Evolutionary conservation across 108 stramenopile genomes (phyloP).

Genomic region (Fragilariopsis cylindrus): DNA sequence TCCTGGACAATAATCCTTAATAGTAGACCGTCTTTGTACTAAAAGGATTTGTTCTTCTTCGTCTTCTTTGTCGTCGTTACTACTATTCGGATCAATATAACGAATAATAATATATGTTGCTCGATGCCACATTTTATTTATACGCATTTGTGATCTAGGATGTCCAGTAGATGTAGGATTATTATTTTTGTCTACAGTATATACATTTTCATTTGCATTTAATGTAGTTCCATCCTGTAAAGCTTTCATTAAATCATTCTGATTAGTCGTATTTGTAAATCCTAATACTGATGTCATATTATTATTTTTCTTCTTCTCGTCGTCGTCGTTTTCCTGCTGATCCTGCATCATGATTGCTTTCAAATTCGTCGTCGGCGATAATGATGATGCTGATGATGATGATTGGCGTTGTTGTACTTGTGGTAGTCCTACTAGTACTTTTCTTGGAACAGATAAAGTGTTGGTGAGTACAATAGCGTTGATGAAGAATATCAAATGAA

Average conservation of each 20-base stretch:
- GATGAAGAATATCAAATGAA: no score
- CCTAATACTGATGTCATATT: background rate
- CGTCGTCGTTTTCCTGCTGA: no score
- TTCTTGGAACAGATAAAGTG: no score
- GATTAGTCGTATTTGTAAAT: constrained; percentile 5
- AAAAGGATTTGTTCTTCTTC: constrained; percentile 30
- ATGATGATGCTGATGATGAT: no score
- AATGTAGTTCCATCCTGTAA: constrained; percentile 36
- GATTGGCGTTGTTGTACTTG: no score
- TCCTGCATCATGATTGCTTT: no score
- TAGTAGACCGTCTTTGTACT: constrained; percentile 45
- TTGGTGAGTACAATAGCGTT: no score
- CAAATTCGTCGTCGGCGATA: no score
- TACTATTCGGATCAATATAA: background rate
- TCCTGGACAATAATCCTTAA: constrained; percentile 66
- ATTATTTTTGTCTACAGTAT: constrained; percentile 47
- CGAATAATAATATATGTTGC: constrained; percentile 57
- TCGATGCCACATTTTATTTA: constrained; percentile 60
- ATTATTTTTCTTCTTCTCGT: no score
- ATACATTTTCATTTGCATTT: constrained; percentile 51
- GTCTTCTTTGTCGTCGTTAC: background rate
- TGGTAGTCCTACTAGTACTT: no score
- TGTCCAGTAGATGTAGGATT: constrained; percentile 32
- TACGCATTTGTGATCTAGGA: constrained; percentile 41
- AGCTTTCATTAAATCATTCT: background rate